Base-by-base conservation (phyloP, 208 protist genomes). In the Wallacemonas sp. region DNA sequence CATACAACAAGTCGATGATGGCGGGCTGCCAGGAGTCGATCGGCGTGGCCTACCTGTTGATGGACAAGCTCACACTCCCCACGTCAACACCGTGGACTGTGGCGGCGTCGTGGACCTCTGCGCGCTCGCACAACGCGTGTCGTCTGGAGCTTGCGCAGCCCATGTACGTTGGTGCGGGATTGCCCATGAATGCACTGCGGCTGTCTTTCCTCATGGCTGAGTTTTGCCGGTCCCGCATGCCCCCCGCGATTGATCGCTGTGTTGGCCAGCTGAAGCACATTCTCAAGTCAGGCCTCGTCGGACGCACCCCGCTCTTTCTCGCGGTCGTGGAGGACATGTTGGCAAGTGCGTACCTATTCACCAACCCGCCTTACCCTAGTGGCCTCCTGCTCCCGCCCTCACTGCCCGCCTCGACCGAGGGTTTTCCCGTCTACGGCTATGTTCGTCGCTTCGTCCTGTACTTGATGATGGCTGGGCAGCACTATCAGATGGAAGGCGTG, bases 11-110 rank as follows among this genome's bases (percentile, higher is more conserved):
- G n/a, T 53, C 70, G 26, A 60, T 91, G 42, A 84, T 95, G 26
- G 89, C 83, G 1, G 89, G 71, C 8, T 86, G 79, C 54, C 86
- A 95, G 68, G 89, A 95, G 55, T 84, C 58, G 3, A 71, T 95
- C 34, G 86, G 71, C 19, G 62, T 95, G n/a, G 75, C 77, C 31
- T 69, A 86, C 54, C 46, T 85, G 19, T 47, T 94, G 26, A 59
- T 66, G 51, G 70, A 79, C 33, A 77, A 78, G 30, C 65, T 88
- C 22, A 27, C 69, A 27, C 63, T 81, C 21, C 84, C 84, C 58
- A 84, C 75, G 49, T 42, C 71, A 17, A 77, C 76, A 31, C 83
- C 83, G 66, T 88, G 81, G 84, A 86, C 76, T 42, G 70, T 66
- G 42, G 49, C 49, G 44, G 38, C 36, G 21, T 38, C 49, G 34